Conservation (phyloP, 2,329 filamentous ascomycete species). For the Dothistroma pini region DNA sequence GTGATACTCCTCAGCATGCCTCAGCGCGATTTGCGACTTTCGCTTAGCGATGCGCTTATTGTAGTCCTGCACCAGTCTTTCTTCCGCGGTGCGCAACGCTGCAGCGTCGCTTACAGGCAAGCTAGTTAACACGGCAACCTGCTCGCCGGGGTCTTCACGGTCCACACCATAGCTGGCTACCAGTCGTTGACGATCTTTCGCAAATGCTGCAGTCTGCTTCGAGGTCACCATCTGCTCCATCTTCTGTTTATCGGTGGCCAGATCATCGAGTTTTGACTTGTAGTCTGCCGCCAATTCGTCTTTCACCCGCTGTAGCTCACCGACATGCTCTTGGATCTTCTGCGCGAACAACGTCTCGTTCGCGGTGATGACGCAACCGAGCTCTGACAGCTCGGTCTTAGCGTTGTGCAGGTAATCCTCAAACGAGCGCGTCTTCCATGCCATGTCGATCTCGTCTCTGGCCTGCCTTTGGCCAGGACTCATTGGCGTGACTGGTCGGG, state of each 20-base stretch:
- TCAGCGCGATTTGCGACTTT: slow-evolving; percentile 36
- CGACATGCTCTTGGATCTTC: slow-evolving; percentile 38
- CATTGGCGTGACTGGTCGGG: slow-evolving; percentile 15
- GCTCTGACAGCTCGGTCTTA: slow-evolving; percentile 33
- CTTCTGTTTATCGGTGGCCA: slow-evolving; percentile 29
- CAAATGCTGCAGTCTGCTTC: slow-evolving; percentile 32
- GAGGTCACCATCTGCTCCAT: slow-evolving; percentile 32
- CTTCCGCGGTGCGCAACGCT: slow-evolving; percentile 31
- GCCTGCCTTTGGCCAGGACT: slow-evolving; percentile 19
- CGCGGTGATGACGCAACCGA: slow-evolving; percentile 34
- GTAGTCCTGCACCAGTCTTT: slow-evolving; percentile 34
- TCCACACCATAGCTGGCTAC: slow-evolving; percentile 29
- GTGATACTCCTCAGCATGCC: slow-evolving; percentile 35
- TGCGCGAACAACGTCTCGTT: slow-evolving; percentile 35
- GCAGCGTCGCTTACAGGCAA: slow-evolving; percentile 26
- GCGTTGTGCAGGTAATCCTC: slow-evolving; percentile 37
- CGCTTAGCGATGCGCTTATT: slow-evolving; percentile 32
- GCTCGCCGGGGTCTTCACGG: slow-evolving; percentile 21
- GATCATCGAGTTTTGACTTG: slow-evolving; percentile 32
- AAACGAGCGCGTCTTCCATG: slow-evolving; percentile 30
- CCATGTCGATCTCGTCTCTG: slow-evolving; percentile 18
- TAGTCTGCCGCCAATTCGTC: slow-evolving; percentile 35
- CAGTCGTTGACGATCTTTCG: slow-evolving; percentile 33
- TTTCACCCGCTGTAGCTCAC: slow-evolving; percentile 35
- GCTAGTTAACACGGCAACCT: slow-evolving; percentile 22